Evolutionary conservation across 2,329 filamentous ascomycete species (phyloP), one percentile per base, ranked within the genome.

Genomic region (Juglanconis sp.): DNA sequence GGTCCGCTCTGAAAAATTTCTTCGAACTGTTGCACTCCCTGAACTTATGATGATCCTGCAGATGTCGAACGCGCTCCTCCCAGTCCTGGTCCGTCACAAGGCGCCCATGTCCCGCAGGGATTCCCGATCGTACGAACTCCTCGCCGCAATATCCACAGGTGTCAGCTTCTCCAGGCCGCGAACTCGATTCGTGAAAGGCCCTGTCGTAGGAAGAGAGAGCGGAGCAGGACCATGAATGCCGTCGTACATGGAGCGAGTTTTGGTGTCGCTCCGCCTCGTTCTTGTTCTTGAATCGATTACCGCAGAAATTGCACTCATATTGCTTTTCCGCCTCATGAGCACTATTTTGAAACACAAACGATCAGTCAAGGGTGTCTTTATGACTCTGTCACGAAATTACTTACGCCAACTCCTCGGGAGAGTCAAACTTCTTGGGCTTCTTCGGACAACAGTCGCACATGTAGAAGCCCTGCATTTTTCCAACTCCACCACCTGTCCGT

Each of bases 261-360:
- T 96, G 93, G 72, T 98, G 94, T 36, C 95, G 87, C 74, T 98
- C 94, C 2, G 93, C 93, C 77, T 98, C 95, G 69, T 98, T 98
- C 77, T 98, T 98, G 78, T 98, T 98, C 77, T 98, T 98, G 80
- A 98, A 98, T 10, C 94, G 87, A 72, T 97, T 97, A 47, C 90
- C 90, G 73, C 94, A 98, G 72, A 91, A 98, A 34, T 87, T 84
- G 74, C 94, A 98, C 64, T 91, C 91, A 73, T 97, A 98, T 75
- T 98, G 94, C 75, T 98, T 98, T 75, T 98, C 95, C 71, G 91
- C 87, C 74, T 95, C 91, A 73, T 98, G 94, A 49, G 88, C 79
- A 65, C 94, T 97, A 70, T 17, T 60, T 40, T 13, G 31, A 8
- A 56, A 32, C 48, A 17, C 31, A 52, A 52, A 47, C 24, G 3